phyloP scores from a whole-genome alignment of 495 filamentous ascomycete species.

The Opeltia flavorubescens region DNA sequence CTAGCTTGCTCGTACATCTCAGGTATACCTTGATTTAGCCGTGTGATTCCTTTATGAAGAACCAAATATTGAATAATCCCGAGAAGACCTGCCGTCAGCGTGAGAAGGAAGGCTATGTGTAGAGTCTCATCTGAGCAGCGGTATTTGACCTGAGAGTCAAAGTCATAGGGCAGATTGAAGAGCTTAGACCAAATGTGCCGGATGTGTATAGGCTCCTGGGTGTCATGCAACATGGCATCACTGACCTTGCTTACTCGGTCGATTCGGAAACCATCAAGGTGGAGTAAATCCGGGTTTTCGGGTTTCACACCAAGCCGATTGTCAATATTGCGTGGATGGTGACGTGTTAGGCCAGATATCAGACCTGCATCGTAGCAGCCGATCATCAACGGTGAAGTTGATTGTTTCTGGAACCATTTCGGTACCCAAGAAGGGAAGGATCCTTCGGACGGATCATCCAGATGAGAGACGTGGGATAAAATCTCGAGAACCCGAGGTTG shows the following conservation, averaged over 20 bases:
- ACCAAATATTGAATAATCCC: too few species aligned
- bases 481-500: conserved; percentile 2
- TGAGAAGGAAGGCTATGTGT: too few species aligned
- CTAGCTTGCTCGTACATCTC: too few species aligned
- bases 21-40: too few species aligned
- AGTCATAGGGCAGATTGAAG: too few species aligned
- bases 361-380: not conserved
- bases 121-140: too few species aligned
- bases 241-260: not conserved
- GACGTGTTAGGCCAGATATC: not conserved
- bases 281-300: not conserved
- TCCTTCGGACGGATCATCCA: not conserved
- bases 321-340: not conserved
- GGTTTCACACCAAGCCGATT: not conserved
- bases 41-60: too few species aligned
- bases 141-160: too few species aligned
- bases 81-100: too few species aligned
- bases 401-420: conserved; percentile 3
- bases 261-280: not conserved
- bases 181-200: not conserved
- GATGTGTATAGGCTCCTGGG: not conserved
- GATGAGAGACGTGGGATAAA: conserved; percentile 10
- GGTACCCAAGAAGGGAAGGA: conserved; percentile 10
- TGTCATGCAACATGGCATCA: not conserved
- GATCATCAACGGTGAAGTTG: conserved; percentile 5